Evolutionary conservation across 257 asterid genomes (phyloP), one percentile per base, ranked within the genome.

Genomic region (Mentha longifolia): DNA sequence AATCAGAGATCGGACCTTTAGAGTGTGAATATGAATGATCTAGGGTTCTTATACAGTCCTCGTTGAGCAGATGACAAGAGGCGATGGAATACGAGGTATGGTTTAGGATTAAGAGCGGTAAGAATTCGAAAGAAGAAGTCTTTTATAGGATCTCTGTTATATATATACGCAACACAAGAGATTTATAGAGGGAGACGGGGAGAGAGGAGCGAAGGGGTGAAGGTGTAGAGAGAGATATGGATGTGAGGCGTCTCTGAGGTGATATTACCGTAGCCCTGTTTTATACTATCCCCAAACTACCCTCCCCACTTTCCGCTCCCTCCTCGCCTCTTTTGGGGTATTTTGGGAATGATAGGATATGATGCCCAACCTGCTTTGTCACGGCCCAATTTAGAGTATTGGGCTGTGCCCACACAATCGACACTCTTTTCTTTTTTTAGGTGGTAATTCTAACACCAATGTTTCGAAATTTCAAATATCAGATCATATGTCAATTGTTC

Each of bases 21-120:
- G 7, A 2, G 64, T 9, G 68, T 30, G 62, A 67, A 74, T 54
- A 31, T 16, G 68, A 71, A 65, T 45, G 78, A 73, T 76, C 82
- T 84, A 84, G 83, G 86, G 86, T 81, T 79, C 71, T 42, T 37
- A 46, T 46, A 37, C 6, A 1, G 72, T 61, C 47, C 59, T 43
- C 30, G n/a, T 37, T 42, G 39, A 39, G 58, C 58, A 52, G 63
- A 55, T 7, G 39, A 5, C 1, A 35, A 35, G 9, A 35, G 39
- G 39, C 39, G 55, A 16, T 39, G 60, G 78, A 71, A 17, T n/a
- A n/a, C 11, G 2, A 46, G 46, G 30, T 17, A 50, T 7, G 9
- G 16, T 4, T 0, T 28, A 19, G 72, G 59, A 77, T 72, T 50
- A 50, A 28, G 78, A 82, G 87, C 84, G 87, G 82, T 56, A 80